Percentiles rank a stretch among this genome's conserved stretches.
Evolutionary conservation across 495 filamentous ascomycete species (phyloP).

Genomic region (Bacidia gigantensis): DNA sequence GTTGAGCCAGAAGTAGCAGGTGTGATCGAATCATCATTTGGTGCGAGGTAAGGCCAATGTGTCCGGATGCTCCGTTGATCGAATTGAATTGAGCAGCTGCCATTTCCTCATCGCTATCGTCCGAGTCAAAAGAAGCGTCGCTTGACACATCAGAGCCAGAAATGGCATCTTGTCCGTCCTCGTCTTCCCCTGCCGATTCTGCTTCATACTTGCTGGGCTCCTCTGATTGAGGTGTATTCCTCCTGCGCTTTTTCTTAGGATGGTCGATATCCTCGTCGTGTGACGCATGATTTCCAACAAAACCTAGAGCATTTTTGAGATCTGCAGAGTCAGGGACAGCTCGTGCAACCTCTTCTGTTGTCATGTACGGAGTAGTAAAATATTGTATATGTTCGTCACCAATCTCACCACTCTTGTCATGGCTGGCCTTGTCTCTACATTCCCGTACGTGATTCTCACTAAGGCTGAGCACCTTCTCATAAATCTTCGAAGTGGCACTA

Average conservation of each 20-base stretch:
- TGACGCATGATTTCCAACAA: conserved; percentile 4
- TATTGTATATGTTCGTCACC: conserved; percentile 35
- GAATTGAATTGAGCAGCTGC: conserved; percentile 25
- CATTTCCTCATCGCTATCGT: conserved; percentile 23
- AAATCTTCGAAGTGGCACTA: conserved; percentile 56
- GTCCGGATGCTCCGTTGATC: neutral
- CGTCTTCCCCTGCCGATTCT: neutral
- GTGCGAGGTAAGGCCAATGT: neutral
- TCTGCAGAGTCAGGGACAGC: conserved; percentile 32
- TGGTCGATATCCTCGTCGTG: conserved; percentile 4
- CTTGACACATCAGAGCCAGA: conserved; percentile 24
- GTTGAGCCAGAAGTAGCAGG: conserved; percentile 58
- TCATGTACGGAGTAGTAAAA: conserved; percentile 19
- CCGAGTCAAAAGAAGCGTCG: conserved; percentile 16
- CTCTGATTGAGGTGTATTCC: neutral
- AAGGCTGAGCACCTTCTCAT: conserved; percentile 51
- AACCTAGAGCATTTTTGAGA: conserved; percentile 22
- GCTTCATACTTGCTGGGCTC: neutral
- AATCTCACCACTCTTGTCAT: conserved; percentile 32
- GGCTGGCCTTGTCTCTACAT: conserved; percentile 41
- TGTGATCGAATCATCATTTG: conserved; percentile 48
- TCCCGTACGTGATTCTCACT: conserved; percentile 54
- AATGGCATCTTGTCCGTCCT: neutral
- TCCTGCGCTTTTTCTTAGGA: conserved; percentile 14
- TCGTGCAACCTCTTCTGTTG: conserved; percentile 34